phyloP scores from a whole-genome alignment of 768 basidiomycete species.

The Coprinopsis strossmayeri region DNA sequence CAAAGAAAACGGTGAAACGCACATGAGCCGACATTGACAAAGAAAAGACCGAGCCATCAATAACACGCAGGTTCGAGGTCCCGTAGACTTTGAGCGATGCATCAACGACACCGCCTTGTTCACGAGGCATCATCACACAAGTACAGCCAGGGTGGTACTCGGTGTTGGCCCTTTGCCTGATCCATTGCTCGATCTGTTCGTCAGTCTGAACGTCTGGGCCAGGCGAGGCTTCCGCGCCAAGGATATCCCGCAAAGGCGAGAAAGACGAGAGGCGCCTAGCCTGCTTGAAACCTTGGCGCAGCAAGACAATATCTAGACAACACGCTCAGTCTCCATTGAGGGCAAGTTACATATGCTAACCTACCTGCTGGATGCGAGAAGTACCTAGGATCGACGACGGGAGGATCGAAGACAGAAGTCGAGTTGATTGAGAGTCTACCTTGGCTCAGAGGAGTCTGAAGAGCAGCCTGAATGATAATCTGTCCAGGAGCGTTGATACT shows the following conservation, averaged over 20 bases:
- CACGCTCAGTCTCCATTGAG: too few species aligned
- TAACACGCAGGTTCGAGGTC: slow-evolving; percentile 46
- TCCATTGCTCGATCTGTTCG: slow-evolving; percentile 47
- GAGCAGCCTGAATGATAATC: slow-evolving; percentile 55
- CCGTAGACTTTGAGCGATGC: slow-evolving; percentile 27
- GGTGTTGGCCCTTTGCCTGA: slow-evolving; percentile 35
- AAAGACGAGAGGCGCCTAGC: slow-evolving; percentile 49
- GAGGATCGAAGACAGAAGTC: slow-evolving; percentile 49
- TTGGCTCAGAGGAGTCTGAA: slow-evolving; percentile 62
- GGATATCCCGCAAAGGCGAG: slow-evolving; percentile 38
- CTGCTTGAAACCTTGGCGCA: slow-evolving; percentile 58
- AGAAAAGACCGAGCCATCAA: slow-evolving; percentile 53
- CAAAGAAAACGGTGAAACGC: slow-evolving; percentile 2
- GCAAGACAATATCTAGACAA: slow-evolving; percentile 37
- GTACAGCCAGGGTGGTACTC: slow-evolving; percentile 50
- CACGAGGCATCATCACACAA: slow-evolving; percentile 24
- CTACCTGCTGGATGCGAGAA: slow-evolving; percentile 47
- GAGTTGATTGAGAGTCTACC: slow-evolving; percentile 58
- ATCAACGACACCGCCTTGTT: slow-evolving; percentile 27
- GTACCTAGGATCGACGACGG: slow-evolving; percentile 62
- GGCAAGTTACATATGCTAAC: too few species aligned
- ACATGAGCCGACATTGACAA: slow-evolving; percentile 29
- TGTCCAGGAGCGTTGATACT: slow-evolving; percentile 28
- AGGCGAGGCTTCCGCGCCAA: slow-evolving; percentile 22
- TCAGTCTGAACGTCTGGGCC: slow-evolving; percentile 41